These are phyloP conservation scores for Alternaria sp. DNA, from an alignment of 2,329 filamentous ascomycete genomes.

Conservation along the genomic window DNA sequence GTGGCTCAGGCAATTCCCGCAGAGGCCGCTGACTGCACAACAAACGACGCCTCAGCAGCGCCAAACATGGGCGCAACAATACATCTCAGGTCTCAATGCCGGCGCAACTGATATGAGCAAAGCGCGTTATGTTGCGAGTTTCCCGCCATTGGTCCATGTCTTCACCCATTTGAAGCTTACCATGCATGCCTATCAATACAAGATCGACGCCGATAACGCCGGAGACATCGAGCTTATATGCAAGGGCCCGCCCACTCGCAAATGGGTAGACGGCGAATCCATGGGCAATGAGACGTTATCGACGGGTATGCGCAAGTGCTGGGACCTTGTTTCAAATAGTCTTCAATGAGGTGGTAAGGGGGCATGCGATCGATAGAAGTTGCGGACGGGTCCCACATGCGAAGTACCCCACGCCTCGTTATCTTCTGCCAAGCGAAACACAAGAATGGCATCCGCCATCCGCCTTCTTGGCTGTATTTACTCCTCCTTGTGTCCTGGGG, in stretches of 20 bases:
- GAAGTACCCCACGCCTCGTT: conserved; percentile 35
- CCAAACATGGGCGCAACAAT: conserved; percentile 35
- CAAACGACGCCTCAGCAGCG: conserved; percentile 32
- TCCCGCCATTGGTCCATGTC: conserved; percentile 45
- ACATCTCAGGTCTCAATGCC: conserved; percentile 30
- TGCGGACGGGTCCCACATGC: neutral
- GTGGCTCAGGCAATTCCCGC: conserved; percentile 46
- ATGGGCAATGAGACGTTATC: conserved; percentile 49
- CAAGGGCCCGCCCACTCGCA: conserved; percentile 32
- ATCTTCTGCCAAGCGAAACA: conserved; percentile 44
- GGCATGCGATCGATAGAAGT: conserved; percentile 2
- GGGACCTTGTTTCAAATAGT: conserved; percentile 34
- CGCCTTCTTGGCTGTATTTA: conserved; percentile 32
- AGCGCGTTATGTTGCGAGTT: conserved; percentile 29
- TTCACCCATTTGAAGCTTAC: conserved; percentile 49
- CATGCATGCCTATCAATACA: conserved; percentile 46
- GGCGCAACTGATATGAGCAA: conserved; percentile 27
- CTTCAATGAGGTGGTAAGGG: neutral
- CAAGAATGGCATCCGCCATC: conserved; percentile 31
- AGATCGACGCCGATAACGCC: conserved; percentile 24
- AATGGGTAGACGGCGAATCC: conserved; percentile 42
- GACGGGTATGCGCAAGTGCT: conserved; percentile 51
- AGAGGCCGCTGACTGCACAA: conserved; percentile 30
- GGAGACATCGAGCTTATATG: conserved; percentile 20
- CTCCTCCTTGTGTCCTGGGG: conserved; percentile 27